Evolutionary conservation across 2,329 filamentous ascomycete genomes (phyloP).

Genomic region (Coniochaeta pulveracea): DNA sequence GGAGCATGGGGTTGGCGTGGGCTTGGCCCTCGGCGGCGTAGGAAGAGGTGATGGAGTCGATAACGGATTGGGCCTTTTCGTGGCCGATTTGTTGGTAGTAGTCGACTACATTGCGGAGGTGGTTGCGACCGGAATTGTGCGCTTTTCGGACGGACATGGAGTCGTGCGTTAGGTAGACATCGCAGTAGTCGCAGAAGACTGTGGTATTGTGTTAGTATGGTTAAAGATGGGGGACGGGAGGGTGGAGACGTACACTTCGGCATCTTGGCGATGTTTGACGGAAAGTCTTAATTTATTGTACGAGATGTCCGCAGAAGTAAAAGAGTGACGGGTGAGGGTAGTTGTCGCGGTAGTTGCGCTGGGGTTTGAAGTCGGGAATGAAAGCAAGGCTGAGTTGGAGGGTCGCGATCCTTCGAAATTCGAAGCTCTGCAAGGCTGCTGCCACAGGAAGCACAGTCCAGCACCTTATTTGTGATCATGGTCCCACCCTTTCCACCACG

Average conservation of each 20-base stretch:
- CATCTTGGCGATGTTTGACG: conserved; percentile 6
- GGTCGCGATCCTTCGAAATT: background rate
- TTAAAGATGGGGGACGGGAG: conserved; percentile 7
- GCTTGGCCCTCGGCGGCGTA: conserved; percentile 91
- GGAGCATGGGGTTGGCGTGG: conserved; percentile 73
- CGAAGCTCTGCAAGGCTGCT: no score
- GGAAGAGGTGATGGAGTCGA: conserved; percentile 92
- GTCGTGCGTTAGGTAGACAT: conserved; percentile 99
- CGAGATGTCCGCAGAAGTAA: no score
- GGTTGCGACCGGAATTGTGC: conserved; percentile 93
- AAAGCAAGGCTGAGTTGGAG: conserved; percentile 2
- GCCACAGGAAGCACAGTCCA: no score
- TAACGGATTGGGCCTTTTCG: conserved; percentile 96
- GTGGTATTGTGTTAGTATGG: conserved; percentile 9
- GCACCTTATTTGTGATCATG: no score
- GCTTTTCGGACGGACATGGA: conserved; percentile 99
- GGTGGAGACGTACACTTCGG: conserved; percentile 59
- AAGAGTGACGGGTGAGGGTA: background rate
- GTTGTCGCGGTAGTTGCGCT: background rate
- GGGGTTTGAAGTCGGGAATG: background rate
- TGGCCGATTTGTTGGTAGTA: conserved; percentile 99
- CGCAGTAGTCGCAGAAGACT: conserved; percentile 97
- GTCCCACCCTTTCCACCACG: no score
- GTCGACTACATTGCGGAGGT: conserved; percentile 92
- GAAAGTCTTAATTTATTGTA: no score